phyloP scores from a whole-genome alignment of 176 grass and related monocot genomes.

The Dendrocalamus sinicus region DNA sequence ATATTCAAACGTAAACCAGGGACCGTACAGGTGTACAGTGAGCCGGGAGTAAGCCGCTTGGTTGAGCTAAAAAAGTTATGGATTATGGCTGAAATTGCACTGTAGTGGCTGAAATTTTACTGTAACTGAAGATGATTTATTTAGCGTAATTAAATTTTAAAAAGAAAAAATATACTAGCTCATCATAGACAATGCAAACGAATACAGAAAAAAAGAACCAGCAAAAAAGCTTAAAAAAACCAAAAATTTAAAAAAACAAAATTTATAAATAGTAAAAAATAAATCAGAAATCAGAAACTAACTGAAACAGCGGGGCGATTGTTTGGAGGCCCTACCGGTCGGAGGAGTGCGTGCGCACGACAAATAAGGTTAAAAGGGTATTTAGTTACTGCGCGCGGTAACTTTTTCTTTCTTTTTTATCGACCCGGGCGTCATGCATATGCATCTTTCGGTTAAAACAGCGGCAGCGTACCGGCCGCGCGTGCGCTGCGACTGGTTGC shows the following conservation, averaged over 20 bases:
- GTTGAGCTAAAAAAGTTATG: too few species aligned
- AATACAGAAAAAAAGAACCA: too few species aligned
- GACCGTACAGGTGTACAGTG: not conserved
- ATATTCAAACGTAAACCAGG: not conserved
- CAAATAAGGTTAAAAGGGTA: not conserved
- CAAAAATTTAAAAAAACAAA: too few species aligned
- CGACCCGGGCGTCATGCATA: conserved; percentile 19
- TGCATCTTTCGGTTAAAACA: conserved; percentile 30
- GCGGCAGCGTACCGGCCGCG: not conserved
- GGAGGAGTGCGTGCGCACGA: not conserved
- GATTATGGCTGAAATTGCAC: too few species aligned
- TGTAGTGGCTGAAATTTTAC: too few species aligned
- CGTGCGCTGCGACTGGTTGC: conserved; percentile 30
- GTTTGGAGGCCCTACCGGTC: conserved; percentile 30
- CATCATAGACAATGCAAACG: too few species aligned
- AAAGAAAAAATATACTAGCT: too few species aligned
- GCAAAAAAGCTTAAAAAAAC: too few species aligned
- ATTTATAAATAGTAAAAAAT: too few species aligned
- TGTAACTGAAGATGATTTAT: too few species aligned
- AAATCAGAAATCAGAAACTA: too few species aligned
- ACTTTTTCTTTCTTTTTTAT: conserved; percentile 25
- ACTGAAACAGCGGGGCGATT: not conserved
- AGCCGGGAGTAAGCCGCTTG: not conserved
- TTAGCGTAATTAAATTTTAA: too few species aligned
- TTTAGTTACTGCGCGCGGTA: conserved; percentile 32